Base-by-base conservation (phyloP, 2,329 filamentous ascomycete species). In the Trichoderma simmonsii region DNA sequence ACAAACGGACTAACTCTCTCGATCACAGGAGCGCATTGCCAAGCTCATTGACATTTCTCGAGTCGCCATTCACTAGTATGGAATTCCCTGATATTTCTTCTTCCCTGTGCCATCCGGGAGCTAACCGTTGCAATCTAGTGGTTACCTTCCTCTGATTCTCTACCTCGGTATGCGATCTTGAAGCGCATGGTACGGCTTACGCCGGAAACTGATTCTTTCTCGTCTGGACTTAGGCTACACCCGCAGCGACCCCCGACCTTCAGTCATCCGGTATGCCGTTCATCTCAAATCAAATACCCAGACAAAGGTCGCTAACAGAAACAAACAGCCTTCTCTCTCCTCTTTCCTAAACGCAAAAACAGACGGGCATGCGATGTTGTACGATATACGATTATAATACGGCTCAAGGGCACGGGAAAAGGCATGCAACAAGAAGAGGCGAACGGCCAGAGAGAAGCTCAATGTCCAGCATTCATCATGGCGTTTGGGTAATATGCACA, bases 41-140 rank as follows among this genome's bases (percentile, higher is more conserved):
- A 95, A 95, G 87, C 89, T 98, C 85, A 96, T 99, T 82, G 96
- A 98, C 84, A 86, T 98, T 82, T 96, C 94, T 74, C 91, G 95
- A 79, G 91, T 98, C 79, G 94, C 93, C 73, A 92, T 99, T 80
- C 96, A 99, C 86, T 99, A 98, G 94, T 97, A 89, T 76, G 92
- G 4, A 9, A 36, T 15, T 81, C 32, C 66, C 9, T 24, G 1
- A 14, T 54, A 18, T 21, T 3, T 34, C n/a, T 6, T n/a, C 30
- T 24, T 60, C 21, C 18, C 12, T 1, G 24, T 26, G 3, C 14
- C 21, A n/a, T 21, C 65, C 24, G 6, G 9, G 65, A 73, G 75
- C 83, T 87, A 76, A 87, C 79, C 64, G 69, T 34, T 67, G 59
- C 48, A 3, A 68, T 71, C 67, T 78, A 97, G 94, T 87, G 96